phyloP scores from a whole-genome alignment of 1,139 yeast genomes.

The Saccharomyces hybrid region DNA sequence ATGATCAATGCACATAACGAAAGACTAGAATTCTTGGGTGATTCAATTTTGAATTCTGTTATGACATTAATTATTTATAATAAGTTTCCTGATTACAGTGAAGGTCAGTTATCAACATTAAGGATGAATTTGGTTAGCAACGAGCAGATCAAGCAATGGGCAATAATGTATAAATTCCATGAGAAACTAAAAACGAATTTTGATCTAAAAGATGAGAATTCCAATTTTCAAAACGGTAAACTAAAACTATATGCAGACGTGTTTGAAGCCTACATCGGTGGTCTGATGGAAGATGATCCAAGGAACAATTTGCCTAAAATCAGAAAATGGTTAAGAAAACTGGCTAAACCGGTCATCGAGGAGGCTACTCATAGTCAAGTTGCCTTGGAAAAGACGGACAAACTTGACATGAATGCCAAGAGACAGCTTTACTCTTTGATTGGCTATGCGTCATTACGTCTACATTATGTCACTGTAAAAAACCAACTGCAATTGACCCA shows the following conservation, averaged over 20 bases:
- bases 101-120: slow-evolving; percentile 71
- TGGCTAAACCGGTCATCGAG: slow-evolving; percentile 48
- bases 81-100: slow-evolving; percentile 61
- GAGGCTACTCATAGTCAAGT: slow-evolving; percentile 24
- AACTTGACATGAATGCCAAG: slow-evolving; percentile 40
- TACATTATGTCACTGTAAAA: slow-evolving; percentile 55
- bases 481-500: slow-evolving; percentile 44
- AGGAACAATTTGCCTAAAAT: slow-evolving; percentile 43
- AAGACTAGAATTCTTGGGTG: slow-evolving; percentile 88
- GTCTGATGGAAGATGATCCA: slow-evolving; percentile 52
- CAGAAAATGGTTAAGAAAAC: slow-evolving; percentile 50
- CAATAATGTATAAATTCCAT: slow-evolving; percentile 64
- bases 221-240: slow-evolving; percentile 30
- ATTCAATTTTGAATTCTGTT: slow-evolving; percentile 69
- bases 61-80: slow-evolving; percentile 63
- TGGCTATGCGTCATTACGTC: slow-evolving; percentile 64
- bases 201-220: slow-evolving; percentile 27
- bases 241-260: slow-evolving; percentile 36
- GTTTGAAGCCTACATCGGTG: slow-evolving; percentile 90
- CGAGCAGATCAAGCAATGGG: slow-evolving; percentile 61
- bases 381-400: slow-evolving; percentile 18
- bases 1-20: slow-evolving; percentile 68
- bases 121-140: slow-evolving; percentile 72
- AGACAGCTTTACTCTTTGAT: slow-evolving; percentile 68
- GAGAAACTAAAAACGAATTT: slow-evolving; percentile 44